A percentile compares a stretch with the other conserved stretches of the same genome.
Evolutionary conservation across 1,284 basidiomycete genomes (phyloP).

Genomic region (Cutaneotrichosporon mucoides): DNA sequence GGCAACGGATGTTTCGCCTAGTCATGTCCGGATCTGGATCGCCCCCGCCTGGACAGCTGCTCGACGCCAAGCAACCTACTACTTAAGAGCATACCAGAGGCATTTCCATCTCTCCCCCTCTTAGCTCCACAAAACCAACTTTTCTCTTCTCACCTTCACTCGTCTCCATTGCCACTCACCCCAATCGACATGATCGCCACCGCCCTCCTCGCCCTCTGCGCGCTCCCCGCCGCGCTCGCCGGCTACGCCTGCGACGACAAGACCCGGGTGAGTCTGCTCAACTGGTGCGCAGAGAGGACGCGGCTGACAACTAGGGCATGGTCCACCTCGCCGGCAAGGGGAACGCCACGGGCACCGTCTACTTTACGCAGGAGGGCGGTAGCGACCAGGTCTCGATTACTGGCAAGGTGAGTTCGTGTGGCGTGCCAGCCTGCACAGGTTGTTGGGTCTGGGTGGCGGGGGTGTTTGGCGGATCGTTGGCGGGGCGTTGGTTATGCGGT

Average conservation of each 20-base stretch:
- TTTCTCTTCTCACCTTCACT: no score
- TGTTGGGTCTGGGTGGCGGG: neutral
- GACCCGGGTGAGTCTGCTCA: neutral
- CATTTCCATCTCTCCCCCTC: no score
- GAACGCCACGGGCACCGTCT: constrained; percentile 11
- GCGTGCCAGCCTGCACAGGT: no score
- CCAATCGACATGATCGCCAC: neutral
- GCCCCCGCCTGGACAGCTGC: no score
- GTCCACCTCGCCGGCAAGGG: constrained; percentile 6
- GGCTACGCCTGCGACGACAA: constrained; percentile 3
- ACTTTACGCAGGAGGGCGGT: constrained; percentile 8
- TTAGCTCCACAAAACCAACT: no score
- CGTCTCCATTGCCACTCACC: no score
- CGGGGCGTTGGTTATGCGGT: neutral
- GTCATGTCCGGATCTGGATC: no score
- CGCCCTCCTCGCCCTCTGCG: neutral
- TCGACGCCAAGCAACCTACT: no score
- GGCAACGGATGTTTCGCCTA: no score
- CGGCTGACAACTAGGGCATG: constrained; percentile 3
- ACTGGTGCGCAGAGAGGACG: no score
- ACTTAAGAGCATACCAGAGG: no score
- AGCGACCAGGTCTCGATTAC: constrained; percentile 5
- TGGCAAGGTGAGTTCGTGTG: constrained; percentile 12
- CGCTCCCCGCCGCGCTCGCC: neutral
- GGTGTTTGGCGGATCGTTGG: neutral